Base-by-base conservation (phyloP, 805 yeast genomes). In the Vanderwaltozyma polyspora region DNA sequence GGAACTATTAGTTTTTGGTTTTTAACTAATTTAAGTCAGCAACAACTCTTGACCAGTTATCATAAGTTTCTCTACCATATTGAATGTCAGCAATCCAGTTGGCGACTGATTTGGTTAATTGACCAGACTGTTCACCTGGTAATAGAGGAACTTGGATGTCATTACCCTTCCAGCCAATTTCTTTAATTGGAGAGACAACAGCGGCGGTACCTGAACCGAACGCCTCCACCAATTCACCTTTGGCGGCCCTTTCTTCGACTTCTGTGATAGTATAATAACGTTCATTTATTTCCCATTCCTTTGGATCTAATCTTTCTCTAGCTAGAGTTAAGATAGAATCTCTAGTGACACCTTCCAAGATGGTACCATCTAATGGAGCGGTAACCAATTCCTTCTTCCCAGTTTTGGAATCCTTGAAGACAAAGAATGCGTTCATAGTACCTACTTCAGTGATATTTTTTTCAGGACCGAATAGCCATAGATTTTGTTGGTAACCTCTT, bases 201-300 rank as follows among this genome's bases (percentile, higher is more conserved):
- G 96, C 97, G 37, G 97, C 97, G 36, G 97, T 89, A 51, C 97
- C 97, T n/a, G 95, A 68, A 48, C 97, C 97, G 51, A 89, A 89
- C 12, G 94, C 94, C 68, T 89, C 97, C 4, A 86, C 72, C 50
- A 89, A 69, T 57, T 81, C 79, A 40, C 94, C 94, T 57, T 76
- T 74, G 29, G 60, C 65, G 31, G 94, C 79, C 48, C 74, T 74
- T 52, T 81, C 84, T 33, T 67, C 70, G 35, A 87, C 82, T 65
- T 89, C 97, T 42, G 59, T 54, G 45, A 89, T 87, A 41, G 91
- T 70, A 62, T 68, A 80, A 61, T 76, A 73, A 62, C 97, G 79
- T 70, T 89, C 97, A 48, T 64, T 70, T 38, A 89, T 64, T 22
- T 59, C 70, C 95, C 96, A 89, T 57, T 83, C 85, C 28, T 69